Base-by-base conservation (phyloP, 1,284 basidiomycete genomes). In the Irpex rosettiformis region DNA sequence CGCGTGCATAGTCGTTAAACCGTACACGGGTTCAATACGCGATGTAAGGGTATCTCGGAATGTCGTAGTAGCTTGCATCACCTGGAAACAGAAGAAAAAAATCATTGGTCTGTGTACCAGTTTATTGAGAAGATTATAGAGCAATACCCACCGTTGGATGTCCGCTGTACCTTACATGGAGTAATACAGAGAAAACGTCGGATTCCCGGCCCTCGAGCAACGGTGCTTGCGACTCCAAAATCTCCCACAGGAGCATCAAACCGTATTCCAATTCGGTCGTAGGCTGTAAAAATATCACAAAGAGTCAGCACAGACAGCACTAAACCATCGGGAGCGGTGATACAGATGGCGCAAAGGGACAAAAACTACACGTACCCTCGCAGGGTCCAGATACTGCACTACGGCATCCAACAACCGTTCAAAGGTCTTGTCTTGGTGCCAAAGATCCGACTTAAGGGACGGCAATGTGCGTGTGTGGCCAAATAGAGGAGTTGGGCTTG, bases 11-110 rank as follows among this genome's bases (percentile, higher is more conserved):
- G 87, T 91, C 13, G 89, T 91, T 63, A 94, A 73, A 3, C 91
- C 91, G 67, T 91, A 93, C 25, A 94, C 85, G 24, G 91, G 88
- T 62, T 91, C 92, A 65, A 89, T 81, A 61, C 82, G 84, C 13
- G 77, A 73, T 40, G 86, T 82, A 37, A 92, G 77, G 16, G 80
- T 79, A 70, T 93, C 90, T 52, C 91, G 86, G 63, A 93, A 86
- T 5, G 85, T 82, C 65, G 84, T 90, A 16, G 90, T 90, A 4
- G 88, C 91, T 69, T 91, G 89, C 59, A 91, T 76, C 49, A 92
- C 84, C 89, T 92, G 60, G 54, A 48, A 30, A 6, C 16, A 43
- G 21, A 37, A 58, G 61, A 64, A 25, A 25, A 52, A 40, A 61
- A 64, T 42, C 58, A 51, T 37, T 52, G n/a, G 33, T n/a, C n/a